These are phyloP conservation scores for Cercospora sesami DNA, from an alignment of 2,329 filamentous ascomycete genomes.

Conservation along the genomic window DNA sequence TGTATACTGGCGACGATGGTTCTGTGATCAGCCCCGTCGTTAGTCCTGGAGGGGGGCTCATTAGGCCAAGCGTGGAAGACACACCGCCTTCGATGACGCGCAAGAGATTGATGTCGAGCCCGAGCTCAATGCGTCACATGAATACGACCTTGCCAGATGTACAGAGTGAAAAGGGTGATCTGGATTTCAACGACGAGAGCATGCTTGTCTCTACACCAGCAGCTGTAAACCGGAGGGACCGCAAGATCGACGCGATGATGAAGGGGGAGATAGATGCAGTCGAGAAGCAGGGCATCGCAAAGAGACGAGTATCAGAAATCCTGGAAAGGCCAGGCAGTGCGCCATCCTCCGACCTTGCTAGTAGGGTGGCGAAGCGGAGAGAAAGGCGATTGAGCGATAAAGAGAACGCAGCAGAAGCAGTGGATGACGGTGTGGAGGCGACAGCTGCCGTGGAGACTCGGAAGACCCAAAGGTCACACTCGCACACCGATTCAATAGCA, in stretches of 20 bases:
- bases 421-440: neutral
- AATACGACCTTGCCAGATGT: slow-evolving; percentile 30
- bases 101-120: slow-evolving; percentile 22
- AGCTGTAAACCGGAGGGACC: slow-evolving; percentile 38
- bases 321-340: slow-evolving; percentile 14
- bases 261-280: slow-evolving; percentile 45
- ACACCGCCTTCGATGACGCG: slow-evolving; percentile 43
- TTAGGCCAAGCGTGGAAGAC: slow-evolving; percentile 45
- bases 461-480: slow-evolving; percentile 26
- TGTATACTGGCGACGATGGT: slow-evolving; percentile 37
- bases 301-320: slow-evolving; percentile 16
- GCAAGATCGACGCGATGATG: slow-evolving; percentile 46
- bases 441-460: neutral
- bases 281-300: slow-evolving; percentile 32
- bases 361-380: slow-evolving; percentile 14
- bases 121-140: slow-evolving; percentile 32
- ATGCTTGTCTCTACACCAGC: slow-evolving; percentile 51
- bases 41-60: slow-evolving; percentile 10
- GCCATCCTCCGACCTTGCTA: slow-evolving; percentile 14
- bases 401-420: slow-evolving; percentile 11
- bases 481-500: slow-evolving; percentile 48
- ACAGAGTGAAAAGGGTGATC: slow-evolving; percentile 37
- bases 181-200: slow-evolving; percentile 49
- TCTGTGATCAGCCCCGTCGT: slow-evolving; percentile 13
- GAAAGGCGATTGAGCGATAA: slow-evolving; percentile 18